Conservation (phyloP, 805 yeast genomes). For the Maudiozyma saulgeensis region DNA sequence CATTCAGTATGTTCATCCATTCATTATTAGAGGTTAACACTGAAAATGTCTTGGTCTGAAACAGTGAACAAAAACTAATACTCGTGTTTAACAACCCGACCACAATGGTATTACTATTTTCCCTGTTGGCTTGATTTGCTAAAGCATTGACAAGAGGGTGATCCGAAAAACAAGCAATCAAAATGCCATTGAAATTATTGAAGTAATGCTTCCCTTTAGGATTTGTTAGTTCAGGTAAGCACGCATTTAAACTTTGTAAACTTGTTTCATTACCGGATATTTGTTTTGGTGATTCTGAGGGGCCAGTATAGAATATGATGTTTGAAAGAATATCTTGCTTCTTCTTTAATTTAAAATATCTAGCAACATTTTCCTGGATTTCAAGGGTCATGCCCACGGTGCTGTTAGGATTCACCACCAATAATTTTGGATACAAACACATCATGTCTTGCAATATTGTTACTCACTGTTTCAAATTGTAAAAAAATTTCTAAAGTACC, state of each 20-base stretch:
- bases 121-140: neutral
- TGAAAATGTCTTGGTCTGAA: constrained; percentile 11
- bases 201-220: constrained; percentile 8
- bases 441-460: neutral
- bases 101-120: constrained; percentile 2
- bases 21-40: constrained; percentile 20
- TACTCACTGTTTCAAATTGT: neutral
- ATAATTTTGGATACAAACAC: constrained; percentile 2
- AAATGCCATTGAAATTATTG: constrained; percentile 15
- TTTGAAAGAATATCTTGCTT: neutral
- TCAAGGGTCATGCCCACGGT: constrained; percentile 16
- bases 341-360: neutral
- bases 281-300: constrained; percentile 15
- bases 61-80: constrained; percentile 10
- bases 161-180: constrained; percentile 22
- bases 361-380: constrained; percentile 8
- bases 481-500: neutral
- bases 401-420: constrained; percentile 22
- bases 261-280: constrained; percentile 16
- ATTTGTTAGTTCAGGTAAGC: constrained; percentile 13
- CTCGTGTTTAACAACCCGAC: constrained; percentile 14
- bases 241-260: constrained; percentile 11
- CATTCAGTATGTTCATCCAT: constrained; percentile 17
- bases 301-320: constrained; percentile 14
- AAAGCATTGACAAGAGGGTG: constrained; percentile 17